Evolutionary conservation across 139 green algal genomes (phyloP).

Genomic region (Medakamo hakoo): DNA sequence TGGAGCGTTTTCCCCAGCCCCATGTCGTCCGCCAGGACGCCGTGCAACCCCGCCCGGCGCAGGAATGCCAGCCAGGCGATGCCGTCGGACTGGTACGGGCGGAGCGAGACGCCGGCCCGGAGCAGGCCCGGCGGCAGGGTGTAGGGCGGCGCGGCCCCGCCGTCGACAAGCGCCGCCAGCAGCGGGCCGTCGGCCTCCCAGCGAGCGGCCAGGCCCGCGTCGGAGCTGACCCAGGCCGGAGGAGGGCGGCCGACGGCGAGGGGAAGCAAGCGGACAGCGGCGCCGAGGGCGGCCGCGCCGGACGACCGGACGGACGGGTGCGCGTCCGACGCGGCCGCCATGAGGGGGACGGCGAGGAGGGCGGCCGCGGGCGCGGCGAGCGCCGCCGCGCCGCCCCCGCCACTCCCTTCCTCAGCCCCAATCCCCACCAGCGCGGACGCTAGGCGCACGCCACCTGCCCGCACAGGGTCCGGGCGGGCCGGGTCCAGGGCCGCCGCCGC

Average conservation of each 20-base stretch:
- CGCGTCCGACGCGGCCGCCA: slow-evolving; percentile 76
- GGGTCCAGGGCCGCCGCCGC: neutral
- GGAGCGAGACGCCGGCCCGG: slow-evolving; percentile 34
- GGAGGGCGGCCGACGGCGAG: slow-evolving; percentile 44
- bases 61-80: slow-evolving; percentile 97
- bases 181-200: slow-evolving; percentile 50
- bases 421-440: neutral
- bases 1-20: slow-evolving; percentile 71
- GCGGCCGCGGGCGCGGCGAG: slow-evolving; percentile 12
- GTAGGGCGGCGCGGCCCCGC: slow-evolving; percentile 48
- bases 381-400: too few relatives aligned
- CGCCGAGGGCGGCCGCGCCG: slow-evolving; percentile 59
- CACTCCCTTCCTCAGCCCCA: too few relatives aligned
- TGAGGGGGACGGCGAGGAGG: slow-evolving; percentile 74
- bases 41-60: slow-evolving; percentile 78
- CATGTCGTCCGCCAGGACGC: slow-evolving; percentile 94
- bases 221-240: slow-evolving; percentile 46
- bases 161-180: slow-evolving; percentile 83
- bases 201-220: slow-evolving; percentile 22
- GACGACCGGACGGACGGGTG: slow-evolving; percentile 24
- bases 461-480: neutral
- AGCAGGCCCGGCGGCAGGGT: slow-evolving; percentile 36
- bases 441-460: neutral
- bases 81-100: slow-evolving; percentile 86
- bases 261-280: slow-evolving; percentile 69